Evolutionary conservation across 1,284 basidiomycete genomes (phyloP).

Genomic region (Neotropicomus parvogracilis): DNA sequence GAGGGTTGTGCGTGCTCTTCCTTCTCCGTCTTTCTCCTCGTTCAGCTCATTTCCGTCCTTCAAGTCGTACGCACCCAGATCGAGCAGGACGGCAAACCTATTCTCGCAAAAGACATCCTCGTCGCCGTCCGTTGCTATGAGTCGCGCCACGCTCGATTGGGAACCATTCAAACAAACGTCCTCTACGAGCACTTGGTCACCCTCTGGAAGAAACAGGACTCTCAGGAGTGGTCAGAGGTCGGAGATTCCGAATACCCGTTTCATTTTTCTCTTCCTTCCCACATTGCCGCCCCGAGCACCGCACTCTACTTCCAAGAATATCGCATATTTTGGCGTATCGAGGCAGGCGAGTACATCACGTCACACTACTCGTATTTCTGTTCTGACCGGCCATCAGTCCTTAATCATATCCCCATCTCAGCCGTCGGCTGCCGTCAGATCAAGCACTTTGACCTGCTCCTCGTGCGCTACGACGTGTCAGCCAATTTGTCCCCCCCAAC

Average conservation of each 20-base stretch:
- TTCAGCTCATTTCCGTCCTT: conserved; percentile 5
- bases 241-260: conserved; percentile 68
- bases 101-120: conserved; percentile 59
- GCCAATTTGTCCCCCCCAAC: conserved; percentile 31
- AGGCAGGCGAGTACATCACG: conserved; percentile 58
- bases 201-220: conserved; percentile 65
- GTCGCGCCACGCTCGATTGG: conserved; percentile 58
- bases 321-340: conserved; percentile 75
- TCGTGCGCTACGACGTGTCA: conserved; percentile 62
- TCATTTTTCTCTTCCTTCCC: conserved; percentile 61
- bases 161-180: conserved; percentile 53
- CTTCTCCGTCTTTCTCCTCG: conserved; percentile 6
- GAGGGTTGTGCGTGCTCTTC: conserved; percentile 58
- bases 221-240: conserved; percentile 53
- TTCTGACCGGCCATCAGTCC: conserved; percentile 41
- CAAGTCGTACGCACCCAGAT: conserved; percentile 64
- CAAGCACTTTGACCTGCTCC: conserved; percentile 63
- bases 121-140: conserved; percentile 78
- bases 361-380: conserved; percentile 9
- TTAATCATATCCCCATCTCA: conserved; percentile 60
- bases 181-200: conserved; percentile 62
- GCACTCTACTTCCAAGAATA: conserved; percentile 69
- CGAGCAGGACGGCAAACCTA: conserved; percentile 64
- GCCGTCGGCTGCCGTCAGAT: conserved; percentile 64
- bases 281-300: conserved; percentile 63